Percentiles rank a stretch among this genome's conserved stretches.
These are phyloP conservation scores for Pecoramyces ruminantium DNA, from an alignment of 192 early-diverging fungal genomes.

Conservation along the genomic window DNA sequence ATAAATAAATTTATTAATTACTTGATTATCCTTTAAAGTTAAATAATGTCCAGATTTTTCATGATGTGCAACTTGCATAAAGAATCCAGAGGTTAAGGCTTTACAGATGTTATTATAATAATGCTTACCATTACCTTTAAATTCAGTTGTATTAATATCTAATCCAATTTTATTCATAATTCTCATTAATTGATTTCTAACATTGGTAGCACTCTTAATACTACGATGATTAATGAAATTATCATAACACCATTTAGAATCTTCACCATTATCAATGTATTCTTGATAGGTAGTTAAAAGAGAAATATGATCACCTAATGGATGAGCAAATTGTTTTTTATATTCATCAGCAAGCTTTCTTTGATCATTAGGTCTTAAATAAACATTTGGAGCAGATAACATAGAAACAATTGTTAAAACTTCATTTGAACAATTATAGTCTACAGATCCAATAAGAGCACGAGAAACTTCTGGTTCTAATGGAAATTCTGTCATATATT, in stretches of 20 bases:
- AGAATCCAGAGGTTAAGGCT: constrained; percentile 82
- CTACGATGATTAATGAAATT: constrained; percentile 83
- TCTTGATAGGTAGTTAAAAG: constrained; percentile 90
- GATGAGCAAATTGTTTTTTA: constrained; percentile 82
- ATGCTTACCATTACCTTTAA: constrained; percentile 1
- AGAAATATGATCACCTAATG: constrained; percentile 90
- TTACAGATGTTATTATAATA: constrained; percentile 70
- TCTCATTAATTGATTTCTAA: constrained; percentile 71
- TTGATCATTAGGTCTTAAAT: constrained; percentile 75
- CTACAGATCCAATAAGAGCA: constrained; percentile 70
- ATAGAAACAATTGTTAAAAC: constrained; percentile 86
- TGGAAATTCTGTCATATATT: constrained; percentile 87
- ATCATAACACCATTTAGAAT: constrained; percentile 80
- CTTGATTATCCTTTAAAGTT: constrained; percentile 94
- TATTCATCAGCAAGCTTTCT: constrained; percentile 77
- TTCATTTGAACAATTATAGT: constrained; percentile 83
- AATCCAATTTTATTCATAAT: constrained; percentile 60
- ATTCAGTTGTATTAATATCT: constrained; percentile 41
- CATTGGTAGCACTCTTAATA: constrained; percentile 81
- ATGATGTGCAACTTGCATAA: constrained; percentile 95
- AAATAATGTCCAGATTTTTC: constrained; percentile 71
- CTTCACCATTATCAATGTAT: constrained; percentile 51
- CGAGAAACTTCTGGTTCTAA: constrained; percentile 90
- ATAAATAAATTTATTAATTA: constrained; percentile 11
- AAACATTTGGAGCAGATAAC: constrained; percentile 74